phyloP scores from a whole-genome alignment of 1,284 basidiomycete genomes.

The Meira nashicola region DNA sequence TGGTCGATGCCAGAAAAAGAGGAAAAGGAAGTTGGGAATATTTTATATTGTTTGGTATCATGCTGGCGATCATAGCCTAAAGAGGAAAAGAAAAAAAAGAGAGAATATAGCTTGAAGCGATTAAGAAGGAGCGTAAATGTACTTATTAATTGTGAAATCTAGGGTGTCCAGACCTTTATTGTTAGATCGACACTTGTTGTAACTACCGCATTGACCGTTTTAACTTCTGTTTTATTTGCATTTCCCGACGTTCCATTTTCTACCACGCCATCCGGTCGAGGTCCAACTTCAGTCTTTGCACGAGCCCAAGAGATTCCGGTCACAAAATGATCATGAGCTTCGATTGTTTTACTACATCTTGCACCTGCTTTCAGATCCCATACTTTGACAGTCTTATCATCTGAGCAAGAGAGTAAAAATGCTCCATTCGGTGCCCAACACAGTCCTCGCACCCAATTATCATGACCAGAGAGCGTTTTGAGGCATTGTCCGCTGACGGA shows the following conservation, averaged over 20 bases:
- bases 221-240: conserved; percentile 10
- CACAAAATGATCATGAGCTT: conserved; percentile 77
- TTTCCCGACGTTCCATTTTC: conserved; percentile 2
- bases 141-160: not conserved
- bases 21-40: no score
- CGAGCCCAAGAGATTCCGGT: conserved; percentile 49
- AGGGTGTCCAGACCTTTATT: conserved; percentile 48
- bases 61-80: no score
- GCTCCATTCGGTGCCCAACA: conserved; percentile 61
- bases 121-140: not conserved
- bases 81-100: not conserved
- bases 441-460: conserved; percentile 47
- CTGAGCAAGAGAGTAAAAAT: conserved; percentile 76
- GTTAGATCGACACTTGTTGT: conserved; percentile 44
- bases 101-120: not conserved
- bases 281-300: conserved; percentile 28
- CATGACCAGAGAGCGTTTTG: conserved; percentile 58
- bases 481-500: conserved; percentile 69
- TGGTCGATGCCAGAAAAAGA: not conserved
- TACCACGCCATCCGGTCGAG: conserved; percentile 22
- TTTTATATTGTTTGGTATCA: no score
- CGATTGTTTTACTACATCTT: conserved; percentile 73
- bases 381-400: conserved; percentile 82
- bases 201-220: conserved; percentile 49
- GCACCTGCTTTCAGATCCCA: conserved; percentile 76